Percentiles rank a stretch among this genome's conserved stretches.
phyloP scores from a whole-genome alignment of 2,329 filamentous ascomycete genomes.

The Penicillium janthinellum region DNA sequence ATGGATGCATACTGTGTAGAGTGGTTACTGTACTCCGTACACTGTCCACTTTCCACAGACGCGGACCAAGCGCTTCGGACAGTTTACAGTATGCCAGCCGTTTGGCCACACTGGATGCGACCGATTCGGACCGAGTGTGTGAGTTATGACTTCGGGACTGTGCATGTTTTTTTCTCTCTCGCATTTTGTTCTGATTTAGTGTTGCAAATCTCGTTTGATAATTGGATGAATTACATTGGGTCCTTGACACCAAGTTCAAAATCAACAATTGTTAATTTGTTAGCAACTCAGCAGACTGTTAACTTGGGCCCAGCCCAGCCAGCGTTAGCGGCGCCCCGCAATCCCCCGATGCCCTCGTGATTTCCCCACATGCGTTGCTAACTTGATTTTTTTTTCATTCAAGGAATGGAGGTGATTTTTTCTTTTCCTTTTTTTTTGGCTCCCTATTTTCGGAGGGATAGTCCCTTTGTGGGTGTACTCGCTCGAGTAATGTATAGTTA shows the following conservation, averaged over 20 bases:
- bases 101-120: no score
- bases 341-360: slow-evolving; percentile 15
- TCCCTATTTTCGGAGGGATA: not conserved
- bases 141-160: no score
- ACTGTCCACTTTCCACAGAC: no score
- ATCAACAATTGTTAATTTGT: not conserved
- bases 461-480: not conserved
- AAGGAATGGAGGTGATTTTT: not conserved
- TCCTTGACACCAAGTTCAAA: not conserved
- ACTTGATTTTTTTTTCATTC: not conserved
- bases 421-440: not conserved
- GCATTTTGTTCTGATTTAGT: not conserved
- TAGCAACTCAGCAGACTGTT: not conserved
- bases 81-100: no score
- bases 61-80: no score
- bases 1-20: no score
- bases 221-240: not conserved
- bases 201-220: no score
- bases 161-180: not conserved
- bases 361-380: slow-evolving; percentile 6
- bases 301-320: not conserved
- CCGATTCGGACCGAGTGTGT: no score
- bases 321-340: slow-evolving; percentile 7
- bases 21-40: no score
- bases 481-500: no score